Evolutionary conservation across 371 early-diverging fungal species (phyloP), one percentile per base, ranked within the genome.

Genomic region (Rhizopus stolonifer): DNA sequence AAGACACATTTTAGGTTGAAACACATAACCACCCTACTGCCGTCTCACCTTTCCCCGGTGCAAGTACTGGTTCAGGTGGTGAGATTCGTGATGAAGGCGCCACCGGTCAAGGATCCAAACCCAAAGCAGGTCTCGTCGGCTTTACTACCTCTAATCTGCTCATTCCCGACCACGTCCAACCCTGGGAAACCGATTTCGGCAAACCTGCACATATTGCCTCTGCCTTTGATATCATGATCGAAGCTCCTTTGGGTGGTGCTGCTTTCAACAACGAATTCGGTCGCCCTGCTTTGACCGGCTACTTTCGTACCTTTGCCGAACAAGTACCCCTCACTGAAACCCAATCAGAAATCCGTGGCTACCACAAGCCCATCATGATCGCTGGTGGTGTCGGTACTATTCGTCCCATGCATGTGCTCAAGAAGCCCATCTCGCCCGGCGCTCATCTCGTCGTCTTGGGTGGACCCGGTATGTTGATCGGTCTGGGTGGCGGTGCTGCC

Each of bases 1-100:
- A 19, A 18, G 36, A 2, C n/a, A 36, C 15, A 15, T 4, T 14
- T 19, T 61, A 78, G 79, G 98, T 98, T 18, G 98, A 98, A 77
- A 98, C 98, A 0, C 98, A 98, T 72, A 98, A 98, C 73, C 98
- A 98, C 70, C 98, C 98, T 34, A 98, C 97, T 15, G 95, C 95
- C 11, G 95, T 98, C 13, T 95, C 96, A 29, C 98, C 98, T 34
- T 96, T 88, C 72, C 91, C 97, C 25, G 98, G 98, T 62, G 98
- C 98, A 13, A 86, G 90, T 13, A 93, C 93, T 21, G 93, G 93
- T 49, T 85, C 95, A 11, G 97, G 97, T 67, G 98, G 97, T 67
- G 97, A 98, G 70, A 96, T 98, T 65, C 91, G 97, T 70, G 98
- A 97, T 69, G 98, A 97, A 80, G 98, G 95, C 52, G 92, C 95